Evolutionary conservation across 2,329 filamentous ascomycete species (phyloP).

Genomic region (Ophiostoma perfectum): DNA sequence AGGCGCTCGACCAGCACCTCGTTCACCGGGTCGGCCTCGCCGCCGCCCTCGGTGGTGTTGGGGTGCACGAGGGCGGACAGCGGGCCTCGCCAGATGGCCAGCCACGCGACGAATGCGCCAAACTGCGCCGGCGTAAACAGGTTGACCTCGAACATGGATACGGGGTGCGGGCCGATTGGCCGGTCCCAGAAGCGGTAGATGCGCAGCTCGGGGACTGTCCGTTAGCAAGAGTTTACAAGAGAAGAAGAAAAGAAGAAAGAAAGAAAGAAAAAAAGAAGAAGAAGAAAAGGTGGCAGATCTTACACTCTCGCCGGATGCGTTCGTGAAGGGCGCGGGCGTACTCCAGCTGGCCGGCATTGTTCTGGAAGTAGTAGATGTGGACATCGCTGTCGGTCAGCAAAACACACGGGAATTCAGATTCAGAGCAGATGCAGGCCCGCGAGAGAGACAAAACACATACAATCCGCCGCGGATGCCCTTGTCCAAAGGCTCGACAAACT

Average conservation of each 20-base stretch:
- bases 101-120: constrained; percentile 81
- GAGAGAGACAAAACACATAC: constrained; percentile 37
- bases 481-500: constrained; percentile 62
- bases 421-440: no score
- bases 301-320: constrained; percentile 74
- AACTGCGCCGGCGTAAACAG: constrained; percentile 81
- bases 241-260: neutral
- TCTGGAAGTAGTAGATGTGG: constrained; percentile 76
- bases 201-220: constrained; percentile 71
- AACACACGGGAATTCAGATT: no score
- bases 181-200: constrained; percentile 73
- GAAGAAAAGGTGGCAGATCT: constrained; percentile 28
- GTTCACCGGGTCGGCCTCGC: constrained; percentile 27
- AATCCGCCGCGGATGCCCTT: constrained; percentile 67
- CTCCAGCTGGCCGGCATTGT: constrained; percentile 54
- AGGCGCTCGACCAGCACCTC: constrained; percentile 36
- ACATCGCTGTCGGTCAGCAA: constrained; percentile 51
- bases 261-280: neutral
- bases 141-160: constrained; percentile 92
- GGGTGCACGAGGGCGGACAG: constrained; percentile 76
- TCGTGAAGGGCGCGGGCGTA: constrained; percentile 72
- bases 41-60: constrained; percentile 56
- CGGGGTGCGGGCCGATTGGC: constrained; percentile 74
- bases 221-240: neutral
- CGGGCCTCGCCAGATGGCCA: constrained; percentile 74